A percentile compares a stretch with the other conserved stretches of the same genome.
Conservation (phyloP, 148 eudicot species). For the Drosera capensis region DNA sequence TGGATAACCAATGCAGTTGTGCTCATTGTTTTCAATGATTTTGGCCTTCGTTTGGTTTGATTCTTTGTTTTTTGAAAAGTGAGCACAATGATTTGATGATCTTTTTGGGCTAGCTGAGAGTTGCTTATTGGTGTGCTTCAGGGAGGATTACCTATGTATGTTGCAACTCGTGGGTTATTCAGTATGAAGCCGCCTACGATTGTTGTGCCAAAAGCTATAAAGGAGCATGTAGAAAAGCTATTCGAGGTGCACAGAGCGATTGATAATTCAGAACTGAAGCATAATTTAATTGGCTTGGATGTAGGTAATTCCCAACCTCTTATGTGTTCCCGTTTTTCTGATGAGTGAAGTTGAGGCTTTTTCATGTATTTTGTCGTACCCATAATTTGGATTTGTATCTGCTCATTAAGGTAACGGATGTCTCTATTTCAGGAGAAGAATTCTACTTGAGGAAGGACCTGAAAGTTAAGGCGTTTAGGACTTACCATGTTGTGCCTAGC, state of each 20-base stretch:
- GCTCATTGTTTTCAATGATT: no score
- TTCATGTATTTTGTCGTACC: no score
- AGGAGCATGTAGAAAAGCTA: conserved; percentile 54
- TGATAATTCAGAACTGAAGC: conserved; percentile 78
- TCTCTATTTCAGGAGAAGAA: conserved; percentile 71
- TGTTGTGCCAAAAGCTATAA: conserved; percentile 60
- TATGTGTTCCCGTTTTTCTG: no score
- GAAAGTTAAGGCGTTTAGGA: conserved; percentile 71
- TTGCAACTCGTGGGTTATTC: conserved; percentile 80
- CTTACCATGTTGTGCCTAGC: conserved; percentile 70
- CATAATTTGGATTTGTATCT: no score
- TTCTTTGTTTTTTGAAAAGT: no score
- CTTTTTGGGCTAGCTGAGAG: no score
- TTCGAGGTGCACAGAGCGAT: conserved; percentile 85
- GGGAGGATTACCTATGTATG: conserved; percentile 97
- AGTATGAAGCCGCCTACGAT: conserved; percentile 83
- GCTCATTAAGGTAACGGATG: no score
- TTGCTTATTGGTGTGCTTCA: conserved; percentile 10
- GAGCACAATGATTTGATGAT: no score
- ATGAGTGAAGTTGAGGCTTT: no score
- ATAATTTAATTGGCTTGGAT: conserved; percentile 57
- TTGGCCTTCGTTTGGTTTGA: no score
- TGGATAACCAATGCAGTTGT: no score
- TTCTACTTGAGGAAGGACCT: conserved; percentile 53
- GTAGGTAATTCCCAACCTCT: conserved; percentile 38